Base-by-base conservation (phyloP, 2,329 filamentous ascomycete species). In the Clathrospora elynae region DNA sequence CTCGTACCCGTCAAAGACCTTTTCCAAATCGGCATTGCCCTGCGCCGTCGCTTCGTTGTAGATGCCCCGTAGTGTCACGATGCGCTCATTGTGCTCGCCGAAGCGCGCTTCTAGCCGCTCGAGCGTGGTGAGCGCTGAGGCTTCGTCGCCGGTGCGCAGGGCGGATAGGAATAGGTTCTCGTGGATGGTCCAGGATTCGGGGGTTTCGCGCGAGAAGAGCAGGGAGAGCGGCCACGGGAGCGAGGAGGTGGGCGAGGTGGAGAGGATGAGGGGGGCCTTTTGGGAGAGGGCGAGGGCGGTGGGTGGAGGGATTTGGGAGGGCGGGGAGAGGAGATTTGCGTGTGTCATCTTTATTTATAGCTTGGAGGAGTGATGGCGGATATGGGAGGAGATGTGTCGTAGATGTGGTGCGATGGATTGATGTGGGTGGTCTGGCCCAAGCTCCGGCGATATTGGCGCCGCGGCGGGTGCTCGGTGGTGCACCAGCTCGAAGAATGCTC, bases 141-240 rank as follows among this genome's bases (percentile, higher is more conserved):
- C 75, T 59, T 95, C 86, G 69, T 97, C 88, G 39, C 88, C 87
- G 0, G 88, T 90, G 35, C 88, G 86, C 24, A 99, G 80, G 62
- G 88, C 93, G 19, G 90, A 84, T 22, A 93, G 75, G 55, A 97
- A 76, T 12, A 97, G 79, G 66, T 95, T 93, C 73, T 97, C 92
- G 71, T 93, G 88, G 29, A 82, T 83, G 11, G 81, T 81, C 90
- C 92, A 97, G 64, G 88, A 78, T 54, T 95, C 90, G 40, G 87
- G 78, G 0, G 84, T 85, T 67, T 96, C 91, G 19, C 71, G 67
- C 26, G 73, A 72, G 45, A 73, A 67, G 56, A 81, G 70, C 37
- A 79, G 67, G 6, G 73, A 78, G 36, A 80, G 71, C 34, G 75
- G 79, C 69, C 75, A 81, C 18, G 71, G 74, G n/a, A 73, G 65